Evolutionary conservation across 305 asterid genomes (phyloP).

Genomic region (Nicotiana rustica): DNA sequence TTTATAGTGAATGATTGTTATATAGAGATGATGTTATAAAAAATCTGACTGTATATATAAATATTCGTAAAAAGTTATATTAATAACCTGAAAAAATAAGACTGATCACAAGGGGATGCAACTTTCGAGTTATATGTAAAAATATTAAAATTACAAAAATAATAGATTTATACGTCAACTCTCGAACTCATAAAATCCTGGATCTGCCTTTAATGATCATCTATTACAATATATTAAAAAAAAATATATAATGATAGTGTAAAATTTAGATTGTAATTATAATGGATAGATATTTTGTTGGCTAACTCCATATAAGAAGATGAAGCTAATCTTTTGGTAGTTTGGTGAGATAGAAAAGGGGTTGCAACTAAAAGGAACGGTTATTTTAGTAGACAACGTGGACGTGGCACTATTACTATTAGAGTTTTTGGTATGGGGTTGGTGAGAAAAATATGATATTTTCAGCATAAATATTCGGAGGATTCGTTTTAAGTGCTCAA

Average conservation of each 20-base stretch:
- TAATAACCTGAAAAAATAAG: too few relatives aligned
- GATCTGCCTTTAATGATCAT: too few relatives aligned
- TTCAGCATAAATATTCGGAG: background rate
- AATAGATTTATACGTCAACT: too few relatives aligned
- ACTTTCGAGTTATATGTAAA: too few relatives aligned
- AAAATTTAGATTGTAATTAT: background rate
- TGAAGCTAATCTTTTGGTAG: slow-evolving; percentile 16
- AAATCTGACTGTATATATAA: too few relatives aligned
- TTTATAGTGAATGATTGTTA: too few relatives aligned
- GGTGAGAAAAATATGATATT: slow-evolving; percentile 25
- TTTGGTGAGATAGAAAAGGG: slow-evolving; percentile 32
- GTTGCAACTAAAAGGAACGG: slow-evolving; percentile 17
- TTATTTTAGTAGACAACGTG: slow-evolving; percentile 7
- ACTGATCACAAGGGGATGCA: too few relatives aligned
- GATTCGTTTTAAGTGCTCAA: slow-evolving; percentile 14
- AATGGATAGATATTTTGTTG: slow-evolving; percentile 33
- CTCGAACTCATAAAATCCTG: too few relatives aligned
- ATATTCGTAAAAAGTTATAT: too few relatives aligned
- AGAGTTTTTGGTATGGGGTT: background rate
- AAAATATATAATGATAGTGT: background rate
- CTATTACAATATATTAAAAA: background rate
- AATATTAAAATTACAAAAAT: too few relatives aligned
- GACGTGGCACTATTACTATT: background rate
- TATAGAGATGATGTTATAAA: too few relatives aligned
- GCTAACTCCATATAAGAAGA: slow-evolving; percentile 40